Evolutionary conservation across 371 early-diverging fungal species (phyloP), one percentile per base, ranked within the genome.

Genomic region (Lichtheimia ramosa): DNA sequence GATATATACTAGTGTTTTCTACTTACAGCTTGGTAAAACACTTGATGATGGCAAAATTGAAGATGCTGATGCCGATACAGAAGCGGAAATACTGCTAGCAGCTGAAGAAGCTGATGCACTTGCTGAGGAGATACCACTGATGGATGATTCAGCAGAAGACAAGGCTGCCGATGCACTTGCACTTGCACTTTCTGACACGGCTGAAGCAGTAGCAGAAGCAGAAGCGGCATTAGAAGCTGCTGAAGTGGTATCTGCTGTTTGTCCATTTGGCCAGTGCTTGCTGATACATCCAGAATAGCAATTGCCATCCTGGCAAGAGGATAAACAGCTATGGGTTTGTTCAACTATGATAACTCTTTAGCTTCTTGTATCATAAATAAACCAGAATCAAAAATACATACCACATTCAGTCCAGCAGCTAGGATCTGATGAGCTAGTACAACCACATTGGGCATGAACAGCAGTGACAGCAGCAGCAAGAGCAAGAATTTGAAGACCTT

Each of bases 201-300:
- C 49, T 0, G 56, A 21, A n/a, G 23, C 53, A 16, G 43, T 49
- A 39, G 27, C 51, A 18, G 59, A 50, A 28, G 59, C 42, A 7
- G 59, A 43, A 15, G 23, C 50, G n/a, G 67, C 49, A 15, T 59
- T 25, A 21, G 58, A 43, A 10, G 59, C 51, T 41, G 43, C 6
- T 6, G 58, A 20, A 18, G 66, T 23, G 39, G 58, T 39, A 18
- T 54, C 56, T 5, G 54, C 51, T 7, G 41, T 55, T 24, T 60
- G 40, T 12, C 51, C 55, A 48, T 66, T 68, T 6, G 76, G 76
- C 76, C 76, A 75, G 48, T 73, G 61, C 24, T 70, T 50, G 20
- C 57, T 49, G 21, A 75, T 70, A 52, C 76, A 75, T 6, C 56
- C 46, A 7, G 62, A 58, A 46, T 70, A 75, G 51, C 76, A 75